Base-by-base conservation (phyloP, 805 yeast genomes). In the Candida qinlingensis region DNA sequence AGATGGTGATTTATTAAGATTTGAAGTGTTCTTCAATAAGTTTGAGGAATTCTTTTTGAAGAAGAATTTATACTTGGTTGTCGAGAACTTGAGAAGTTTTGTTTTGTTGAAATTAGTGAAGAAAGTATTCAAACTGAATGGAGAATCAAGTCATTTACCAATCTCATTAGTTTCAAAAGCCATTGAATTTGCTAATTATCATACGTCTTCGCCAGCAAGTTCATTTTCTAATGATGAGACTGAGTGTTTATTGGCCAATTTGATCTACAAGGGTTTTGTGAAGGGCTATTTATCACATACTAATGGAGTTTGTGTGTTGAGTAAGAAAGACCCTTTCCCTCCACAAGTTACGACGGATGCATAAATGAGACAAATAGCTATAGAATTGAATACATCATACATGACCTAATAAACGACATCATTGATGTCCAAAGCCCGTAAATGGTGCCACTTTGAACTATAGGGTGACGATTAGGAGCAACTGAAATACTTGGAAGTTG, bases 241-340 rank as follows among this genome's bases (percentile, higher is more conserved):
- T 5, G 96, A 90, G 64, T 81, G 92, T 50, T 65, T 76, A 9
- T 54, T 88, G 26, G 90, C 96, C 0, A 78, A 75, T 46, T 66
- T 85, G 58, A 87, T 90, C 19, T 71, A 73, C 45, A 67, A 68
- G 44, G 84, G 84, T 7, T 68, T 64, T 48, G 69, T 89, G 42
- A 88, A 85, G 64, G 97, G 96, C 0, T 90, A 90, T 63, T 64
- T 90, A 12, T 85, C 96, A 5, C 94, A 88, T 60, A 76, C 82
- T 4, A 81, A 86, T 59, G 70, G 79, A 38, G 85, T 87, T 44
- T 70, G 87, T 19, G 96, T 90, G 8, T 65, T 89, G 47, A 83
- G 94, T 62, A 87, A 85, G 63, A 77, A 72, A 13, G 79, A 79
- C 28, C 83, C 96, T 3, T 89, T 89, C 62, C 95, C 94, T 3